phyloP scores from a whole-genome alignment of 2,329 filamentous ascomycete species.

The Trichoderma koningiopsis region DNA sequence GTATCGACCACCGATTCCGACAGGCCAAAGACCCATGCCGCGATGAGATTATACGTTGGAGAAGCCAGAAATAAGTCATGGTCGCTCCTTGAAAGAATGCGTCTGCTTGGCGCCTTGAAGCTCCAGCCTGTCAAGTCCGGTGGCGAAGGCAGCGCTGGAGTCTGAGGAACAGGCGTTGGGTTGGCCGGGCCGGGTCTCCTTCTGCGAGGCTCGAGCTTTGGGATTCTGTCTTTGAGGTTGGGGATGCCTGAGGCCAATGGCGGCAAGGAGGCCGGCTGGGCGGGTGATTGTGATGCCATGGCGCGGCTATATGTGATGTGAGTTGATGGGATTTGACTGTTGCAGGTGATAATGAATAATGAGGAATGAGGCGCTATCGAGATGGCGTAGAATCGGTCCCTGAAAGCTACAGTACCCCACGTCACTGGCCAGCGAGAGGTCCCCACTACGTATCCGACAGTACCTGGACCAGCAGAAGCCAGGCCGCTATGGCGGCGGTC shows the following conservation, averaged over 20 bases:
- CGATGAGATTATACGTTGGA: conserved; percentile 71
- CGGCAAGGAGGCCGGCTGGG: conserved; percentile 24
- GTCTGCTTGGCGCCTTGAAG: conserved; percentile 70
- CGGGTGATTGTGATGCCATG: conserved; percentile 35
- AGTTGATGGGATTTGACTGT: conserved; percentile 20
- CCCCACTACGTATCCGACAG: neutral
- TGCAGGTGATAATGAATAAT: neutral
- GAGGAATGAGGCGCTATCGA: neutral
- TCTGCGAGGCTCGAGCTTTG: conserved; percentile 67
- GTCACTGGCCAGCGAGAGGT: conserved; percentile 2
- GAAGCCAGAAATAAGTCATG: conserved; percentile 81
- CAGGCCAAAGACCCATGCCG: conserved; percentile 83
- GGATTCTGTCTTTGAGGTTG: conserved; percentile 57
- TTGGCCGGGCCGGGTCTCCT: conserved; percentile 56
- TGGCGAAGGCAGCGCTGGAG: conserved; percentile 70
- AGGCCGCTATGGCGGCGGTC: too few species aligned
- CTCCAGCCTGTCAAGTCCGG: conserved; percentile 61
- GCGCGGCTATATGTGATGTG: neutral
- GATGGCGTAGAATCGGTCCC: conserved; percentile 17
- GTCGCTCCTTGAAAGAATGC: conserved; percentile 80
- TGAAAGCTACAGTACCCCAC: conserved; percentile 16
- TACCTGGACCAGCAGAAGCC: neutral
- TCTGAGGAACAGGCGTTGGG: conserved; percentile 68
- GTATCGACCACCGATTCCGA: conserved; percentile 77
- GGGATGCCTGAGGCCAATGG: conserved; percentile 33